phyloP scores from a whole-genome alignment of 331 rosid species.

The Cydonia oblonga region DNA sequence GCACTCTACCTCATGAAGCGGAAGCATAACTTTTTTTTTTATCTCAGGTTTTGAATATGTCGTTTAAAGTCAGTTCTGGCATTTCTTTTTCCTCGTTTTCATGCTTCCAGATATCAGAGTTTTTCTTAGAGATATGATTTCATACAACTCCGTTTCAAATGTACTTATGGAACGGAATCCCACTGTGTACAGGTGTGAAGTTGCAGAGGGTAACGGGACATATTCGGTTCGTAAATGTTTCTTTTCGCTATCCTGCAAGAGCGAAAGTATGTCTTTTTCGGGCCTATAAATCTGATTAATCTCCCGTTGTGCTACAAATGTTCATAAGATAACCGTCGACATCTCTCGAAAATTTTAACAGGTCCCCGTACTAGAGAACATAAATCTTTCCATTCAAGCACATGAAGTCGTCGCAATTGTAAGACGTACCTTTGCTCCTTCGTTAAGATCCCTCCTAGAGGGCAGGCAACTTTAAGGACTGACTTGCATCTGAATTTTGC shows the following conservation, averaged over 20 bases:
- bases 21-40: no score
- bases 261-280: constrained; percentile 37
- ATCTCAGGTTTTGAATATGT: not conserved
- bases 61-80: not conserved
- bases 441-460: constrained; percentile 12
- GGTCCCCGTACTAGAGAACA: constrained; percentile 45
- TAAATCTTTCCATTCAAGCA: constrained; percentile 45
- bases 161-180: no score
- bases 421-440: constrained; percentile 21
- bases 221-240: constrained; percentile 56
- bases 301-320: not conserved
- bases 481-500: constrained; percentile 8
- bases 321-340: constrained; percentile 2
- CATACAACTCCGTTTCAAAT: not conserved
- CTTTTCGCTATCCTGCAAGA: constrained; percentile 78
- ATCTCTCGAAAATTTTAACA: constrained; percentile 18
- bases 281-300: not conserved
- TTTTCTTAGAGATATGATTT: not conserved
- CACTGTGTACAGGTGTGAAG: constrained; percentile 3
- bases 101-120: no score
- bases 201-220: constrained; percentile 49
- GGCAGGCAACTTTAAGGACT: constrained; percentile 44
- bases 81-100: no score
- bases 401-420: constrained; percentile 74
- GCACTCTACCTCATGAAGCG: not conserved